Conservation (phyloP, 2,329 filamentous ascomycete genomes). For the Penicillium thymicola region DNA sequence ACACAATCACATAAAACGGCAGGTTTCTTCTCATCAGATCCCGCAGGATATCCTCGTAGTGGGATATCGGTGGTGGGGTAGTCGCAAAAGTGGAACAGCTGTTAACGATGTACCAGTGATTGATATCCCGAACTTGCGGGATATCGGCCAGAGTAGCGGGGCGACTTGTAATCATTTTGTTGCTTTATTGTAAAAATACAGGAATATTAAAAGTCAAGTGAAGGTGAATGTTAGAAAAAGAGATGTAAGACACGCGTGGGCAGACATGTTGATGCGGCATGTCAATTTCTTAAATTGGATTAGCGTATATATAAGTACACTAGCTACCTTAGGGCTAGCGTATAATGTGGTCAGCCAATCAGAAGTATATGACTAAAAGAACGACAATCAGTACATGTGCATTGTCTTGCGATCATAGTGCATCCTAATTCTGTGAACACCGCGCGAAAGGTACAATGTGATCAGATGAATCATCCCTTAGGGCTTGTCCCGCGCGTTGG, state of each 20-base stretch:
- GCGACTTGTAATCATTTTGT: conserved; percentile 25
- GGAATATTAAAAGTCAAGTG: neutral
- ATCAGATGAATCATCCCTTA: too few relatives aligned
- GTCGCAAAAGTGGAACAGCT: conserved; percentile 33
- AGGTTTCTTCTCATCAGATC: conserved; percentile 26
- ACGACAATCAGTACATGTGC: neutral
- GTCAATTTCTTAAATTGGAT: neutral
- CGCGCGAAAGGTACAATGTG: neutral
- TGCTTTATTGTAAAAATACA: neutral
- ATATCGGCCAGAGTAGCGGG: conserved; percentile 33
- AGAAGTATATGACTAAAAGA: neutral
- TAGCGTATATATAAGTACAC: neutral
- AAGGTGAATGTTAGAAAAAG: neutral
- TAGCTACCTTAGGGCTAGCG: neutral
- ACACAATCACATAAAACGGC: conserved; percentile 39
- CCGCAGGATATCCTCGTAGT: conserved; percentile 30
- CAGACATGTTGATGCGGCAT: conserved; percentile 1
- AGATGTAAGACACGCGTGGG: neutral
- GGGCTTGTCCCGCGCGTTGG: too few relatives aligned
- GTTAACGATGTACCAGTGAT: conserved; percentile 39
- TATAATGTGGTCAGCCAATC: neutral
- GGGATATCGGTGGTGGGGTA: conserved; percentile 26
- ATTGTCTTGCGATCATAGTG: neutral
- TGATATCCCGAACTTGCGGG: conserved; percentile 34
- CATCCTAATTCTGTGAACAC: neutral